A percentile compares a stretch with the other conserved stretches of the same genome.
These are phyloP conservation scores for Capsicum rhomboideum DNA, from an alignment of 257 asterid genomes.

Conservation along the genomic window DNA sequence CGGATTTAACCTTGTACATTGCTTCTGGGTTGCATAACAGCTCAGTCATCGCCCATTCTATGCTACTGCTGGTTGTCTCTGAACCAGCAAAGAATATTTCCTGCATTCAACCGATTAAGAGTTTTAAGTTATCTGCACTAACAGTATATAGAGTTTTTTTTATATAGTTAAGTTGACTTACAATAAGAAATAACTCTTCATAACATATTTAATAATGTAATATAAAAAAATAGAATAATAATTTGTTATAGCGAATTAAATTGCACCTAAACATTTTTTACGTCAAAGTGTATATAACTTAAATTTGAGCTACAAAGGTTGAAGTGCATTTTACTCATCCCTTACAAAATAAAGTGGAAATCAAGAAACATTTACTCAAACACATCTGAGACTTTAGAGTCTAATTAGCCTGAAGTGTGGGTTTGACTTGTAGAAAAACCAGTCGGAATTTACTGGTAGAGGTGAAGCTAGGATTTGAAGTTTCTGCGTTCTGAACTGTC, in stretches of 20 bases:
- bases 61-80: slow-evolving; percentile 59
- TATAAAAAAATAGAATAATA: neutral
- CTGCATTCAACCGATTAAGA: slow-evolving; percentile 12
- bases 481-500: neutral
- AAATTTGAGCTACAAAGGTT: too few relatives aligned
- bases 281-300: neutral
- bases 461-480: neutral
- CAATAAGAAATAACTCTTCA: neutral
- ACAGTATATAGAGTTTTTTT: neutral
- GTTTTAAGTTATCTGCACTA: neutral
- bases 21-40: slow-evolving; percentile 42
- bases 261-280: neutral
- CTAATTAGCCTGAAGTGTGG: neutral
- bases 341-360: neutral
- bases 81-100: slow-evolving; percentile 66
- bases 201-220: neutral
- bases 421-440: neutral
- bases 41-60: slow-evolving; percentile 69
- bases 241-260: neutral
- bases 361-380: too few relatives aligned
- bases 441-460: neutral
- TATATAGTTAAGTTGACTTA: neutral
- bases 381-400: too few relatives aligned
- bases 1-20: slow-evolving; percentile 35
- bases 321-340: too few relatives aligned